These are phyloP conservation scores for Coleophoma eucalyptorum DNA, from an alignment of 2,329 filamentous ascomycete genomes.

Conservation along the genomic window DNA sequence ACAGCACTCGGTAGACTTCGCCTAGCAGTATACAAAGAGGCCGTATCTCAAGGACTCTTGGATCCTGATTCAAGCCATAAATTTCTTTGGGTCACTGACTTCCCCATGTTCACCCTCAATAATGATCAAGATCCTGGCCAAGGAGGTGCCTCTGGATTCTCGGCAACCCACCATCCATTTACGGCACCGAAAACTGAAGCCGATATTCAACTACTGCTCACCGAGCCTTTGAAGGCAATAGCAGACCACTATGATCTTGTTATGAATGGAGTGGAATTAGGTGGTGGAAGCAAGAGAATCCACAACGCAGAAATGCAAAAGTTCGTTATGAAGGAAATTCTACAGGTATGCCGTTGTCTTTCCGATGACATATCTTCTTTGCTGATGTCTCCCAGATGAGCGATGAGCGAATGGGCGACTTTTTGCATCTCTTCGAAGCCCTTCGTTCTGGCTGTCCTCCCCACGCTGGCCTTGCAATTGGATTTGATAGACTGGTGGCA, in stretches of 20 bases:
- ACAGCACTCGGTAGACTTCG: conserved; percentile 39
- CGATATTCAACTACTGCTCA: conserved; percentile 73
- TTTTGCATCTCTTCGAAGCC: conserved; percentile 79
- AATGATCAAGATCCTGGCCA: conserved; percentile 58
- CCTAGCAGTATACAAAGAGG: conserved; percentile 23
- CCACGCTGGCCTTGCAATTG: conserved; percentile 88
- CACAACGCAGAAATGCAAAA: conserved; percentile 81
- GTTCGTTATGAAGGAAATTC: conserved; percentile 76
- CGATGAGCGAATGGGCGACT: conserved; percentile 69
- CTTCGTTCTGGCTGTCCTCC: conserved; percentile 85
- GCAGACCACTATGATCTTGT: conserved; percentile 96
- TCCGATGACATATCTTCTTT: not conserved
- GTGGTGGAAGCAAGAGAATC: conserved; percentile 89
- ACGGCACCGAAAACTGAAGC: conserved; percentile 72
- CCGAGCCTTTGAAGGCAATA: conserved; percentile 65
- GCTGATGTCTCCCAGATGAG: conserved; percentile 17
- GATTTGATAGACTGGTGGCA: conserved; percentile 83
- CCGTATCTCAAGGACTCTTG: conserved; percentile 18
- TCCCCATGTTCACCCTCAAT: conserved; percentile 83
- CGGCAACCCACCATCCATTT: conserved; percentile 92
- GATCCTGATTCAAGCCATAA: conserved; percentile 40
- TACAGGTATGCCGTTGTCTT: conserved; percentile 43
- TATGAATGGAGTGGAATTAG: conserved; percentile 90
- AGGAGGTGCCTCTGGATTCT: conserved; percentile 74
- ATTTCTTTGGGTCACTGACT: conserved; percentile 83